Percentiles rank a stretch among this genome's conserved stretches.
Evolutionary conservation across 495 filamentous ascomycete species (phyloP).

Genomic region (Penicillium manginii): DNA sequence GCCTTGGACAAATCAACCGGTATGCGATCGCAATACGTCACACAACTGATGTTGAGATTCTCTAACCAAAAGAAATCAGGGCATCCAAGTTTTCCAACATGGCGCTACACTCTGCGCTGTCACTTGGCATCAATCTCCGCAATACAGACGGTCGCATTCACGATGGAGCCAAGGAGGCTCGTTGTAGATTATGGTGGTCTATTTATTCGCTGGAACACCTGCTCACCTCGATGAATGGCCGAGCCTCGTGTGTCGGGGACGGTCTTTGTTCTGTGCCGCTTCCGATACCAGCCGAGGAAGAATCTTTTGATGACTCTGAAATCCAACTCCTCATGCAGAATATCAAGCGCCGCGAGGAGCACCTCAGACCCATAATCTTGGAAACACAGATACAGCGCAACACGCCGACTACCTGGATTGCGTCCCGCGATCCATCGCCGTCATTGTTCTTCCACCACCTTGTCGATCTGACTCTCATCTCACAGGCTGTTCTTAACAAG

Average conservation of each 20-base stretch:
- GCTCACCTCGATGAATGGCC: slow-evolving; percentile 62
- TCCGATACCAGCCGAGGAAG: slow-evolving; percentile 59
- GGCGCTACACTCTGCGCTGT: slow-evolving; percentile 59
- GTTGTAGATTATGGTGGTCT: slow-evolving; percentile 67
- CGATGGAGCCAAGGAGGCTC: slow-evolving; percentile 58
- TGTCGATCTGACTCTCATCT: slow-evolving; percentile 53
- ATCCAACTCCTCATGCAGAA: slow-evolving; percentile 29
- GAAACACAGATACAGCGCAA: slow-evolving; percentile 21
- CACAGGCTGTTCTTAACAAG: slow-evolving; percentile 52
- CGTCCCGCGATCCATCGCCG: slow-evolving; percentile 32
- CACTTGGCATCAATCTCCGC: slow-evolving; percentile 63
- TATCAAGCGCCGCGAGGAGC: slow-evolving; percentile 17
- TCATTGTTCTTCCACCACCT: slow-evolving; percentile 52
- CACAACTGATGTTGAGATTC: not conserved
- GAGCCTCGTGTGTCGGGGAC: slow-evolving; percentile 59
- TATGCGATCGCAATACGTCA: slow-evolving; percentile 24
- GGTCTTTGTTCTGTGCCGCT: slow-evolving; percentile 55
- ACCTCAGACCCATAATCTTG: slow-evolving; percentile 38
- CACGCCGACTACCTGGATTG: slow-evolving; percentile 23
- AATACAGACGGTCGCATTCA: slow-evolving; percentile 52
- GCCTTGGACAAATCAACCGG: slow-evolving; percentile 64
- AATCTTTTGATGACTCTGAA: slow-evolving; percentile 31
- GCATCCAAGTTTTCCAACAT: slow-evolving; percentile 63
- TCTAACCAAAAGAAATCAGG: slow-evolving; percentile 38
- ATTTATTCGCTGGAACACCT: slow-evolving; percentile 61